Conservation (phyloP, 106 monocot species). For the Hemerocallis citrina region DNA sequence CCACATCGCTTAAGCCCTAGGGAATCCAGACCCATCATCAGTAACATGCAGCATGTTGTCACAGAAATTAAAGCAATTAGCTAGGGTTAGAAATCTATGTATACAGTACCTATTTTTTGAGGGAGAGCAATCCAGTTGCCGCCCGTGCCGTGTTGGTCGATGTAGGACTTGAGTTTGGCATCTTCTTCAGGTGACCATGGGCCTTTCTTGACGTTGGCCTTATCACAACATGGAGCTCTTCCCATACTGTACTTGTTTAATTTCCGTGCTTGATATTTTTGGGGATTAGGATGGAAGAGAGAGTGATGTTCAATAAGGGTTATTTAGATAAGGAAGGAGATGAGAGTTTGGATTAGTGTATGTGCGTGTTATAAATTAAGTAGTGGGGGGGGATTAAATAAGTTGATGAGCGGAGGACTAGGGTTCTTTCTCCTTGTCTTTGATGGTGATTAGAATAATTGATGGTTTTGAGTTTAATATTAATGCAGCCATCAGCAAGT, state of each 20-base stretch:
- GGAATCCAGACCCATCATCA: not conserved
- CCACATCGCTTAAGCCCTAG: constrained; percentile 87
- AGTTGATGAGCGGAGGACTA: constrained; percentile 8
- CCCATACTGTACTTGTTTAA: too few relatives aligned
- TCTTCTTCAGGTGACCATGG: constrained; percentile 98
- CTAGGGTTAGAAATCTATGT: not conserved
- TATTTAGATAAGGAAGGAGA: too few relatives aligned
- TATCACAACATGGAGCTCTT: constrained; percentile 94
- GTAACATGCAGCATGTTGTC: not conserved
- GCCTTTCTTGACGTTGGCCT: constrained; percentile 91
- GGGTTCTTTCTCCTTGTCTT: constrained; percentile 10
- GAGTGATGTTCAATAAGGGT: too few relatives aligned
- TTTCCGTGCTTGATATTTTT: too few relatives aligned
- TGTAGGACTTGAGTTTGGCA: constrained; percentile 80
- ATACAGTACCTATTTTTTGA: constrained; percentile 75
- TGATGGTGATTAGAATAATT: constrained; percentile 3
- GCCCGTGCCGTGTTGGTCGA: constrained; percentile 89
- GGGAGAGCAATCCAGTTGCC: constrained; percentile 98
- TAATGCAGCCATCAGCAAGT: not conserved
- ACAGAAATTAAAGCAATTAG: not conserved
- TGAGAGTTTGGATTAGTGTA: constrained; percentile 4
- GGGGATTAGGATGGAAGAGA: too few relatives aligned
- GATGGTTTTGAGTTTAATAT: not conserved
- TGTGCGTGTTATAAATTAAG: constrained; percentile 4
- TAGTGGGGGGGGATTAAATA: not conserved